Percentiles rank a stretch among this genome's conserved stretches.
phyloP scores from a whole-genome alignment of 2,329 filamentous ascomycete genomes.

The Teratosphaeria gauchensis region DNA sequence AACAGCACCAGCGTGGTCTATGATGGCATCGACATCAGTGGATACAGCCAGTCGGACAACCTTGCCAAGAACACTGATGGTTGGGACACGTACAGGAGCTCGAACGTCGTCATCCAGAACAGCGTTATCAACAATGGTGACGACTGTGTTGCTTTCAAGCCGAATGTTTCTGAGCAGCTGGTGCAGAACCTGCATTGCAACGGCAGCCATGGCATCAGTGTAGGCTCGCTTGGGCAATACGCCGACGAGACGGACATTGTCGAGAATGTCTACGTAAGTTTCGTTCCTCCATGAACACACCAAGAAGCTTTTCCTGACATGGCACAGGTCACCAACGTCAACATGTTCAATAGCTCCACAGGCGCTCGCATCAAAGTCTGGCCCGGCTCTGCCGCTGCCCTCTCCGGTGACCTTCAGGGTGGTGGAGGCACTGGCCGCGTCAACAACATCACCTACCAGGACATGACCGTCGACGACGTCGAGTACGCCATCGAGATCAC shows the following conservation, averaged over 20 bases:
- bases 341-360: conserved; percentile 39
- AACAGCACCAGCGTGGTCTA: conserved; percentile 57
- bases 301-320: background rate
- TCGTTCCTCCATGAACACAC: background rate
- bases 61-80: conserved; percentile 51
- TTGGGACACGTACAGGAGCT: conserved; percentile 49
- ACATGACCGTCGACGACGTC: conserved; percentile 51
- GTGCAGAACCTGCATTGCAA: conserved; percentile 59
- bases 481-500: conserved; percentile 56
- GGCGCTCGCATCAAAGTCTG: conserved; percentile 67
- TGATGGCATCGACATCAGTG: conserved; percentile 52
- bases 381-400: conserved; percentile 48
- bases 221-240: conserved; percentile 65
- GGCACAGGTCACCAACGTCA: conserved; percentile 30
- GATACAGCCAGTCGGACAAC: conserved; percentile 43
- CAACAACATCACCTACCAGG: conserved; percentile 57
- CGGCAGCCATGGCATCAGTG: conserved; percentile 61
- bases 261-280: conserved; percentile 52
- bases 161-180: conserved; percentile 59
- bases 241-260: conserved; percentile 54
- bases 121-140: conserved; percentile 56
- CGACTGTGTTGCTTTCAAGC: conserved; percentile 67
- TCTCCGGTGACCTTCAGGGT: conserved; percentile 53
- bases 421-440: conserved; percentile 56
- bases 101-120: conserved; percentile 57